Evolutionary conservation across 2,329 filamentous ascomycete genomes (phyloP).

Genomic region (Dothistroma pini): DNA sequence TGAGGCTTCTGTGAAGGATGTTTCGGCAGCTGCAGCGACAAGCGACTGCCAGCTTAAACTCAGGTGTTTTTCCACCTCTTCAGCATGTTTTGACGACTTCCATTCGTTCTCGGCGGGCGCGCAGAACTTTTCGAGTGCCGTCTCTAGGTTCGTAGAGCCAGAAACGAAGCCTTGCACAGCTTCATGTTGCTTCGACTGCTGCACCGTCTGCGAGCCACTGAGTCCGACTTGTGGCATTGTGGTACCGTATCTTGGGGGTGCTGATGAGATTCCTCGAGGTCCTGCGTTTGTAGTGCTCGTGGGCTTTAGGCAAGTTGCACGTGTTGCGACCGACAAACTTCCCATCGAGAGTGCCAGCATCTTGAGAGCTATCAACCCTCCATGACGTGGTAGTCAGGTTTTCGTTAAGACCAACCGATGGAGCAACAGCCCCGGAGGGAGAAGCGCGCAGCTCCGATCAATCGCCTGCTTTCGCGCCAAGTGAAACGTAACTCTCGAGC

Average conservation of each 20-base stretch:
- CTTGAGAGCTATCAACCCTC: not conserved
- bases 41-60: constrained; percentile 24
- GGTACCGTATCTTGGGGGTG: not conserved
- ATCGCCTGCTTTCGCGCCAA: constrained; percentile 10
- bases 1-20: constrained; percentile 19
- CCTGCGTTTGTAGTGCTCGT: not conserved
- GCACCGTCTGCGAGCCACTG: constrained; percentile 13
- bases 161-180: constrained; percentile 14
- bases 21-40: constrained; percentile 22
- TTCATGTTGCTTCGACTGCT: constrained; percentile 17
- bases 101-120: constrained; percentile 22
- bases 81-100: constrained; percentile 15
- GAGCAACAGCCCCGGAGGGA: constrained; percentile 1
- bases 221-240: constrained; percentile 21
- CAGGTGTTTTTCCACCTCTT: constrained; percentile 23
- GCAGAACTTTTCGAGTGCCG: constrained; percentile 20
- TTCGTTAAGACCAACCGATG: constrained; percentile 9
- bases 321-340: not conserved
- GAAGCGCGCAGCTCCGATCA: constrained; percentile 13
- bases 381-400: constrained; percentile 1
- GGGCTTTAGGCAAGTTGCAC: not conserved
- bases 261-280: not conserved
- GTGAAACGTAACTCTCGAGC: constrained; percentile 11
- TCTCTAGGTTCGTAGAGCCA: constrained; percentile 10
- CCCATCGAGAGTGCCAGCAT: not conserved